Conservation (phyloP, 2,329 filamentous ascomycete species). For the Hymenoscyphus salicellus region DNA sequence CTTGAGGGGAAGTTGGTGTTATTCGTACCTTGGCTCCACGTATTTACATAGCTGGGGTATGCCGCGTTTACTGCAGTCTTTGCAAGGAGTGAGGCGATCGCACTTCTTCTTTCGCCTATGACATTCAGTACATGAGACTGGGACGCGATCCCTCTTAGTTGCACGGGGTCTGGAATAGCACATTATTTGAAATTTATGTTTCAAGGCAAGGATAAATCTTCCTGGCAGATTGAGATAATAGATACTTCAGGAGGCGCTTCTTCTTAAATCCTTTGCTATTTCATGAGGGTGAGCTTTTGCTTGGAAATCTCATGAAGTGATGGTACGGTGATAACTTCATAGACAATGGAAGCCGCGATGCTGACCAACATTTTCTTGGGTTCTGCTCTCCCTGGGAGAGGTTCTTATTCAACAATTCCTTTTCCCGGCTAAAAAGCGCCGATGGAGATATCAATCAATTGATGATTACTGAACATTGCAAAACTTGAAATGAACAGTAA, state of each 20-base stretch:
- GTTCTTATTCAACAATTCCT: too few relatives aligned
- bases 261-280: not conserved
- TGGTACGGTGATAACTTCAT: not conserved
- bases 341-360: not conserved
- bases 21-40: conserved; percentile 1
- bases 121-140: conserved; percentile 8
- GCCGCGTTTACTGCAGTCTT: conserved; percentile 2
- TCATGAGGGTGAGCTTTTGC: not conserved
- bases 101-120: conserved; percentile 11
- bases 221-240: not conserved
- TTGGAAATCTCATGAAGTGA: not conserved
- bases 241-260: not conserved
- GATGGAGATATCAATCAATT: too few relatives aligned
- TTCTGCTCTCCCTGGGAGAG: too few relatives aligned
- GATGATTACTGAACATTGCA: too few relatives aligned
- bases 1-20: not conserved
- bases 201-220: not conserved
- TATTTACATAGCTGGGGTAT: conserved; percentile 3
- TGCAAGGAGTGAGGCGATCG: conserved; percentile 1
- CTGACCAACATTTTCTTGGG: not conserved
- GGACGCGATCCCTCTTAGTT: conserved; percentile 5
- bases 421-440: too few relatives aligned
- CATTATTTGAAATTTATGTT: not conserved
- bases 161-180: not conserved
- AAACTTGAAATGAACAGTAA: too few relatives aligned